These are phyloP conservation scores for Hansenula lynferdii DNA, from an alignment of 1,139 yeast genomes.

Conservation along the genomic window DNA sequence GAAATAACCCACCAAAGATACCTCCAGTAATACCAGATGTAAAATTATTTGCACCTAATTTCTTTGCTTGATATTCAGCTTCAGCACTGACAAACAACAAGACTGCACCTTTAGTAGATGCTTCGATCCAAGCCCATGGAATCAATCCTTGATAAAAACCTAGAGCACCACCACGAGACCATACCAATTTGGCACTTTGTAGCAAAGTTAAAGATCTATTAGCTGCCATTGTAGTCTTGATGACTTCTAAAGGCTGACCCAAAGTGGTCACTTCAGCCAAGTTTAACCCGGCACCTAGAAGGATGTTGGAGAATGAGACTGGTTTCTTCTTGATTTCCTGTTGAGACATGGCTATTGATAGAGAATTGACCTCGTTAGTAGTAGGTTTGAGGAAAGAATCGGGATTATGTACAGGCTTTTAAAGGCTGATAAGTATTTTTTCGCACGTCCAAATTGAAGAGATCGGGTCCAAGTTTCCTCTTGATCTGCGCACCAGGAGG, in stretches of 20 bases:
- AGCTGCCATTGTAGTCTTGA: conserved; percentile 98
- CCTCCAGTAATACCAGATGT: conserved; percentile 94
- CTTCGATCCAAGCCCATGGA: conserved; percentile 99
- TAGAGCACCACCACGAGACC: conserved; percentile 87
- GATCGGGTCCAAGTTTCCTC: too few relatives aligned
- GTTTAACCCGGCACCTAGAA: conserved; percentile 91
- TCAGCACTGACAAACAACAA: conserved; percentile 89
- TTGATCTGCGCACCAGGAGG: too few relatives aligned
- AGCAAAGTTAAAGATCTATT: conserved; percentile 68
- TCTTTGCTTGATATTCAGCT: conserved; percentile 72
- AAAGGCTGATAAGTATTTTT: background rate
- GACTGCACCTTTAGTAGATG: conserved; percentile 99
- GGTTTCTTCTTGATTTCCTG: conserved; percentile 70
- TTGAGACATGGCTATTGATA: background rate
- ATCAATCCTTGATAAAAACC: conserved; percentile 97
- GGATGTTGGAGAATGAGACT: conserved; percentile 80
- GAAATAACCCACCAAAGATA: conserved; percentile 90
- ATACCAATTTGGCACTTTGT: conserved; percentile 69
- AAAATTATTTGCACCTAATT: conserved; percentile 64
- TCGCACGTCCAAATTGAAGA: too few relatives aligned
- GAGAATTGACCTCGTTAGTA: background rate
- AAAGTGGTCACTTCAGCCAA: conserved; percentile 89
- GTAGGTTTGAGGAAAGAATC: too few relatives aligned
- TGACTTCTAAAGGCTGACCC: conserved; percentile 95
- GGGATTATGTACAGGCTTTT: too few relatives aligned